phyloP scores from a whole-genome alignment of 1,284 basidiomycete genomes.

The Heterobasidion parviporum region DNA sequence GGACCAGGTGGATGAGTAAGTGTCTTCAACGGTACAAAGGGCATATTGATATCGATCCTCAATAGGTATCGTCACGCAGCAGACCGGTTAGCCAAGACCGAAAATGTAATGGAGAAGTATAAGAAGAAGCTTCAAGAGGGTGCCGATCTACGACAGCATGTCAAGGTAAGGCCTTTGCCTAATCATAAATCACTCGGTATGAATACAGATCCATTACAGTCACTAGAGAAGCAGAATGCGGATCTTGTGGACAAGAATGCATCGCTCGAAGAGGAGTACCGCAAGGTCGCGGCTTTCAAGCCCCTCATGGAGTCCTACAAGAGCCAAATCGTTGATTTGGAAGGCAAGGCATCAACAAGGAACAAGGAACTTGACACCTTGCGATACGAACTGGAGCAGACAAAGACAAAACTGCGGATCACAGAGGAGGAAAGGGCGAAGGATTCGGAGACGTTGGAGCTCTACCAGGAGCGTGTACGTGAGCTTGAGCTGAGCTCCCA shows the following conservation, averaged over 20 bases:
- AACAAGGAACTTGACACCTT: slow-evolving; percentile 67
- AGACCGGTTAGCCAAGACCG: slow-evolving; percentile 87
- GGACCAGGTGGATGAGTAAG: slow-evolving; percentile 92
- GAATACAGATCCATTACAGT: slow-evolving; percentile 31
- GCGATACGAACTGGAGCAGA: slow-evolving; percentile 72
- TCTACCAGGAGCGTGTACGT: slow-evolving; percentile 87
- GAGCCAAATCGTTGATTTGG: slow-evolving; percentile 76
- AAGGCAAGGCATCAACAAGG: slow-evolving; percentile 58
- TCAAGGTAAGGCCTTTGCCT: slow-evolving; percentile 63
- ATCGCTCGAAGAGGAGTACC: slow-evolving; percentile 83
- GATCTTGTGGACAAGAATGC: slow-evolving; percentile 88
- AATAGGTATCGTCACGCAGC: slow-evolving; percentile 80
- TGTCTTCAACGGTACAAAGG: slow-evolving; percentile 5
- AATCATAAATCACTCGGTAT: neutral
- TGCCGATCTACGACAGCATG: slow-evolving; percentile 77
- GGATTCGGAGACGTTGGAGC: slow-evolving; percentile 79
- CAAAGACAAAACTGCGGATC: slow-evolving; percentile 61
- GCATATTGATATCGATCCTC: slow-evolving; percentile 3
- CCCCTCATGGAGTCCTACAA: slow-evolving; percentile 92
- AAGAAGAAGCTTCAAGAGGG: slow-evolving; percentile 97
- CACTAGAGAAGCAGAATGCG: slow-evolving; percentile 88
- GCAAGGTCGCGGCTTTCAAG: slow-evolving; percentile 81
- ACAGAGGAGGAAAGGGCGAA: slow-evolving; percentile 63
- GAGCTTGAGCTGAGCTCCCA: slow-evolving; percentile 75
- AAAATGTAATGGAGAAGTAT: slow-evolving; percentile 98